Evolutionary conservation across 805 yeast species (phyloP).

Genomic region (Starmera dryadoides): DNA sequence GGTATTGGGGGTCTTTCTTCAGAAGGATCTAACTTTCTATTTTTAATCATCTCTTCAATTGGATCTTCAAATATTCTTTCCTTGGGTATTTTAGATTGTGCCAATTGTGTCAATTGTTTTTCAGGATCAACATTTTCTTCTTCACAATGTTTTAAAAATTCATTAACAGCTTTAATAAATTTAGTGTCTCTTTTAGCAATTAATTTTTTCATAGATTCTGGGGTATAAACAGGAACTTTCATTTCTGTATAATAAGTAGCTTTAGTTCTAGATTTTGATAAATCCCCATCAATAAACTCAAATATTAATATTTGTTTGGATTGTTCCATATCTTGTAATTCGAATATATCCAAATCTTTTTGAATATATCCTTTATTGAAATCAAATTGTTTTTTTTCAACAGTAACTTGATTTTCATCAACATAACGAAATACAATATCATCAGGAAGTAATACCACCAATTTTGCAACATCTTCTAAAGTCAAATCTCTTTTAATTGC

Average conservation of each 20-base stretch:
- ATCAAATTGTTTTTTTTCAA: conserved; percentile 28
- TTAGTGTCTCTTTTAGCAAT: conserved; percentile 50
- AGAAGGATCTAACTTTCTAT: conserved; percentile 14
- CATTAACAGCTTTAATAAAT: conserved; percentile 35
- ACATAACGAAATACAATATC: conserved; percentile 69
- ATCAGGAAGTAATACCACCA: conserved; percentile 55
- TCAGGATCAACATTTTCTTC: conserved; percentile 32
- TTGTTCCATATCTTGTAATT: conserved; percentile 32
- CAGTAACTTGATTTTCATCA: conserved; percentile 61
- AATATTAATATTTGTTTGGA: conserved; percentile 57
- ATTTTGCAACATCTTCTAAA: conserved; percentile 53
- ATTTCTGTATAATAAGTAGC: conserved; percentile 35
- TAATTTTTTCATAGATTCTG: conserved; percentile 51
- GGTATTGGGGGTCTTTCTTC: conserved; percentile 36
- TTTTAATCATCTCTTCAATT: conserved; percentile 45
- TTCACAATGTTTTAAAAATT: conserved; percentile 27
- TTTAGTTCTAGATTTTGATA: conserved; percentile 41
- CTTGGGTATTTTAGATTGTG: conserved; percentile 37
- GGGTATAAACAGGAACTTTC: conserved; percentile 41
- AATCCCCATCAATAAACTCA: conserved; percentile 67
- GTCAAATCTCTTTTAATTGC: conserved; percentile 37
- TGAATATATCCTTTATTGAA: conserved; percentile 45
- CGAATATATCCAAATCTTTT: conserved; percentile 45
- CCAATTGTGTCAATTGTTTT: conserved; percentile 27
- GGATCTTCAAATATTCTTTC: conserved; percentile 51